These are phyloP conservation scores for Cercospora citrullina DNA, from an alignment of 2,329 filamentous ascomycete genomes.

Conservation along the genomic window DNA sequence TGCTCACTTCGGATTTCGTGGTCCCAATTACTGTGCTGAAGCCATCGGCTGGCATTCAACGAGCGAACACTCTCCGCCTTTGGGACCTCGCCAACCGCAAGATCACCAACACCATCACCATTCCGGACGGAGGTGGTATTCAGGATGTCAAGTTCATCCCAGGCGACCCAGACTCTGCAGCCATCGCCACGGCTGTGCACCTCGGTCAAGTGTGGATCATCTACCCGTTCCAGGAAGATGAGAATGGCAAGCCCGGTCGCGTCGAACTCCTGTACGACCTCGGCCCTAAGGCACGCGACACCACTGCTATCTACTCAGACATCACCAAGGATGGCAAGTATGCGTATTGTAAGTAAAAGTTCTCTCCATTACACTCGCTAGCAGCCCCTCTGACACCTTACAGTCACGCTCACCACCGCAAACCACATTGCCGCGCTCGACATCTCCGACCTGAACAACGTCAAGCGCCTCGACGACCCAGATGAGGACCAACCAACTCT, in stretches of 20 bases:
- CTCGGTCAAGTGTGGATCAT: background rate
- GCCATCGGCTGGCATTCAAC: background rate
- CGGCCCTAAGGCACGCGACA: background rate
- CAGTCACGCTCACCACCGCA: background rate
- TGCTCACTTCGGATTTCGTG: background rate
- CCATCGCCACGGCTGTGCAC: background rate
- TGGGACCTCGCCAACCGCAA: background rate
- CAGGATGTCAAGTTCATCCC: background rate
- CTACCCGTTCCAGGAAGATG: background rate
- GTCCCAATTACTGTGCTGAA: background rate
- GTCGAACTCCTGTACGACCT: background rate
- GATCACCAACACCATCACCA: background rate
- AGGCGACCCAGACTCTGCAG: background rate
- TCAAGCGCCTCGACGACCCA: constrained; percentile 62
- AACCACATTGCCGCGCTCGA: background rate
- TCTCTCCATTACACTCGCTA: background rate
- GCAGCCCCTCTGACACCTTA: background rate
- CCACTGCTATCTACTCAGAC: background rate
- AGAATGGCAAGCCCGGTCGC: background rate
- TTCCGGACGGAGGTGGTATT: background rate
- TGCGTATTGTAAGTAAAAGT: background rate
- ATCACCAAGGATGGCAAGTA: background rate
- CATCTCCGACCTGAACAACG: constrained; percentile 51
- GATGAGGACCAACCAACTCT: constrained; percentile 60
- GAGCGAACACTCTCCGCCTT: background rate